A percentile compares a stretch with the other conserved stretches of the same genome.
Conservation (phyloP, 192 early-diverging fungal species). For the Coemansia sp. region DNA sequence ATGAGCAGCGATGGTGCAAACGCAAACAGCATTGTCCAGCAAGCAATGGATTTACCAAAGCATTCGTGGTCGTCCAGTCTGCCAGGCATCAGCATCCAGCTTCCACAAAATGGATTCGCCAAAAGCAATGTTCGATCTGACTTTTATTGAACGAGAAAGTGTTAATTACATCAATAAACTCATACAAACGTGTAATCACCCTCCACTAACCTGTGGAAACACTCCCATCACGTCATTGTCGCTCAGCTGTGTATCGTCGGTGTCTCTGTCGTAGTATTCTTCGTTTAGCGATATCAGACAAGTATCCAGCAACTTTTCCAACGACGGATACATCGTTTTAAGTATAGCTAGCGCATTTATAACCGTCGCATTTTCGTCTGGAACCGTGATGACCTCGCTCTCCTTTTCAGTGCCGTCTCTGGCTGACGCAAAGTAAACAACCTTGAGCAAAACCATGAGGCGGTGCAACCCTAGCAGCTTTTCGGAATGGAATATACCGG, state of each 20-base stretch:
- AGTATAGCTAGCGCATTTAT: constrained; percentile 10
- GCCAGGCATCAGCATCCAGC: background rate
- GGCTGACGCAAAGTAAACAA: constrained; percentile 49
- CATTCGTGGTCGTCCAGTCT: constrained; percentile 5
- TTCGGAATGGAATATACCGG: background rate
- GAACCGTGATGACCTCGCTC: constrained; percentile 11
- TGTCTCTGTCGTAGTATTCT: constrained; percentile 17
- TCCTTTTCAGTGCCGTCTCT: constrained; percentile 27
- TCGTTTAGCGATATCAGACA: constrained; percentile 36
- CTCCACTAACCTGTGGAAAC: constrained; percentile 51
- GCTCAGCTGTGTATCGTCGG: background rate
- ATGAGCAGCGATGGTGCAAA: background rate
- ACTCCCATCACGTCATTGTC: constrained; percentile 37
- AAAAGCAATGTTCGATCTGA: constrained; percentile 2
- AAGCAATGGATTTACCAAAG: background rate
- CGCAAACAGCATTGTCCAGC: background rate
- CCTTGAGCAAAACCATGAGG: constrained; percentile 15
- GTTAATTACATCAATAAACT: no score
- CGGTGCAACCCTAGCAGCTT: background rate
- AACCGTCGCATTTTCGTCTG: constrained; percentile 1
- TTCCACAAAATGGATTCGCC: constrained; percentile 1
- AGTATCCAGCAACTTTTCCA: constrained; percentile 15
- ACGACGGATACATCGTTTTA: constrained; percentile 5
- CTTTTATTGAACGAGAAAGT: no score
- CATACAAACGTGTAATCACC: constrained; percentile 12